A percentile compares a stretch with the other conserved stretches of the same genome.
These are phyloP conservation scores for Diaporthe aspalathi DNA, from an alignment of 2,329 filamentous ascomycete species.

Conservation along the genomic window DNA sequence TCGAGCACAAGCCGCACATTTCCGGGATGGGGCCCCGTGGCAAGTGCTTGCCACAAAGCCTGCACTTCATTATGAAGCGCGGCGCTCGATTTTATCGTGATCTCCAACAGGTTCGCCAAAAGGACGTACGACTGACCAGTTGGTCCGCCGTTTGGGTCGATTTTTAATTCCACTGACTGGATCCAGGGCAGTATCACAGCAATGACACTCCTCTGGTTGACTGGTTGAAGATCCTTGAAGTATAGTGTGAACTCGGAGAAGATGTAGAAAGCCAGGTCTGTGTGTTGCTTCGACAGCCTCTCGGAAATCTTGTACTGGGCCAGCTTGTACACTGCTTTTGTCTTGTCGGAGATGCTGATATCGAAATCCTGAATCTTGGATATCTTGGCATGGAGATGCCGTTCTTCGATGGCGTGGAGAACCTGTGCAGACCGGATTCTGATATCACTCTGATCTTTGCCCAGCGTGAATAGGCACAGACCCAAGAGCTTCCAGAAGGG, in stretches of 20 bases:
- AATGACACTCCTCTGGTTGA: constrained; percentile 91
- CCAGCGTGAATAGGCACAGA: constrained; percentile 89
- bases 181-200: constrained; percentile 97
- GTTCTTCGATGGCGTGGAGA: constrained; percentile 83
- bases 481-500: constrained; percentile 93
- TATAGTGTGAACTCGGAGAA: constrained; percentile 96
- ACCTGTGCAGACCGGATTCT: constrained; percentile 88
- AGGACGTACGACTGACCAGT: constrained; percentile 94
- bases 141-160: constrained; percentile 91
- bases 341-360: constrained; percentile 98
- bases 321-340: constrained; percentile 96
- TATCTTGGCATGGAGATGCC: constrained; percentile 76
- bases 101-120: constrained; percentile 92
- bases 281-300: constrained; percentile 86
- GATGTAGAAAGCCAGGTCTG: constrained; percentile 89
- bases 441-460: constrained; percentile 90
- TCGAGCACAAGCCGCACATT: constrained; percentile 96
- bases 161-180: constrained; percentile 89
- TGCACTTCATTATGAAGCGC: constrained; percentile 96
- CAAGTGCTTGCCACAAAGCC: constrained; percentile 95
- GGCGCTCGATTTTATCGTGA: constrained; percentile 91
- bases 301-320: constrained; percentile 98
- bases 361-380: constrained; percentile 97
- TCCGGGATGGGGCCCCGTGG: constrained; percentile 89
- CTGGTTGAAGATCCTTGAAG: constrained; percentile 86